Evolutionary conservation across 2,329 filamentous ascomycete species (phyloP).

Genomic region (Pyrenochaeta sp.): DNA sequence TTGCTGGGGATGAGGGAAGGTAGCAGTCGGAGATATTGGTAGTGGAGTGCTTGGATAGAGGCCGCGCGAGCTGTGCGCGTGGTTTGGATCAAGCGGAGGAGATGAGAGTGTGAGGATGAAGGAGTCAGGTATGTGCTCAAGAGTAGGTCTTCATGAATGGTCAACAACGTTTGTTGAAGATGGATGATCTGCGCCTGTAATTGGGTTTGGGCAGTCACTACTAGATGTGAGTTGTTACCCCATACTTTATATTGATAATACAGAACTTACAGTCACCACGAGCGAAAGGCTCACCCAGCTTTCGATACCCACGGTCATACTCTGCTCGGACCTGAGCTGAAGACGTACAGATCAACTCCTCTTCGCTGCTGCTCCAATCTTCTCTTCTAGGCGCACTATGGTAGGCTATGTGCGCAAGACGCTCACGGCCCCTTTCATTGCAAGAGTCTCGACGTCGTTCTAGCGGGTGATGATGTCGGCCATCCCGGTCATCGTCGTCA

Average conservation of each 20-base stretch:
- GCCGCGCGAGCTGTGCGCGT: conserved; percentile 34
- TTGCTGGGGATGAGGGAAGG: conserved; percentile 4
- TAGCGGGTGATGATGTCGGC: conserved; percentile 1
- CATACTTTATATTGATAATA: neutral
- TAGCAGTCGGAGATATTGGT: conserved; percentile 40
- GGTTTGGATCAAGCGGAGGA: conserved; percentile 36
- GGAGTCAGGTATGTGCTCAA: conserved; percentile 29
- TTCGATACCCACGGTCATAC: conserved; percentile 39
- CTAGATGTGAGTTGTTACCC: conserved; percentile 8
- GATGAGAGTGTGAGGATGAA: conserved; percentile 35
- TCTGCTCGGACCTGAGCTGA: conserved; percentile 33
- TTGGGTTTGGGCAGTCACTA: conserved; percentile 38
- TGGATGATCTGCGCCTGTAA: conserved; percentile 43
- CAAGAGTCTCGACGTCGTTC: conserved; percentile 24
- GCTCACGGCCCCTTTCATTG: conserved; percentile 16
- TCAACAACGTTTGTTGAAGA: conserved; percentile 38
- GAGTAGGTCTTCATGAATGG: conserved; percentile 37
- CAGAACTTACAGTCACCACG: conserved; percentile 36
- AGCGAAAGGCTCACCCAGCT: conserved; percentile 39
- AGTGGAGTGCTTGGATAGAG: conserved; percentile 35
- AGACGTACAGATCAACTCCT: conserved; percentile 35
- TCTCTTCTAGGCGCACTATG: conserved; percentile 19
- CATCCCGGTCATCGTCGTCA: conserved; percentile 13
- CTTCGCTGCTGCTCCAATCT: conserved; percentile 35
- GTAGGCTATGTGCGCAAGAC: conserved; percentile 14